Evolutionary conservation across 495 filamentous ascomycete genomes (phyloP), one percentile per base, ranked within the genome.

Genomic region (Eremomyces bilateralis): DNA sequence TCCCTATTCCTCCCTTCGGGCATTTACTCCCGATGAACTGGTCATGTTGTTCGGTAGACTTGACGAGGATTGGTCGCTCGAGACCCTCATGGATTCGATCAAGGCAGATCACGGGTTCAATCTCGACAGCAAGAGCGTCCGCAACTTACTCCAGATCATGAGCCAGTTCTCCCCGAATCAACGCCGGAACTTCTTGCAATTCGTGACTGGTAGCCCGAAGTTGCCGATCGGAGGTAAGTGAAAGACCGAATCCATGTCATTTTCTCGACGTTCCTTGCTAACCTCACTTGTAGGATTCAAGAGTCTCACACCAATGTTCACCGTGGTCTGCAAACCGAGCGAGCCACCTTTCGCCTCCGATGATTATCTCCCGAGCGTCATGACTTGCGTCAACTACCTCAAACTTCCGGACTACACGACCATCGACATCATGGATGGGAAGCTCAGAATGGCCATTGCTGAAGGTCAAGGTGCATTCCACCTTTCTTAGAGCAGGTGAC

Each of bases 41-140:
- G 84, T 92, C 20, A 85, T 80, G 67, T 64, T 99, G 11, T 99
- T 99, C 58, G 90, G 90, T 16, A 70, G 75, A 28, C 71, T 83
- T 3, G 80, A 99, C 19, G 90, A 99, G 48, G 90, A 99, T 48
- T 99, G 90, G 90, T 79, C 79, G 17, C 71, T 95, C 38, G 90
- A 95, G 53, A 95, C 80, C 84, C 64, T 97, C 17, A 91, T 85
- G 69, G 90, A 99, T 49, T 93, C 85, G 1, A 83, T 99, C 56
- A 99, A 95, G 61, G 90, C 90, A n/a, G 90, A 99, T 48, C 90
- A 99, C 51, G 90, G 90, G 3, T 99, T 81, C 62, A 95, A 95
- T 43, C 88, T 99, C 73, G 90, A 99, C 45, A 95, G 90, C 63
- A 81, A 76, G 61, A 93, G 81, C 40, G 88, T 99, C 21, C 80